Evolutionary conservation across 768 basidiomycete genomes (phyloP).

Genomic region (Cystoderma amianthinum): DNA sequence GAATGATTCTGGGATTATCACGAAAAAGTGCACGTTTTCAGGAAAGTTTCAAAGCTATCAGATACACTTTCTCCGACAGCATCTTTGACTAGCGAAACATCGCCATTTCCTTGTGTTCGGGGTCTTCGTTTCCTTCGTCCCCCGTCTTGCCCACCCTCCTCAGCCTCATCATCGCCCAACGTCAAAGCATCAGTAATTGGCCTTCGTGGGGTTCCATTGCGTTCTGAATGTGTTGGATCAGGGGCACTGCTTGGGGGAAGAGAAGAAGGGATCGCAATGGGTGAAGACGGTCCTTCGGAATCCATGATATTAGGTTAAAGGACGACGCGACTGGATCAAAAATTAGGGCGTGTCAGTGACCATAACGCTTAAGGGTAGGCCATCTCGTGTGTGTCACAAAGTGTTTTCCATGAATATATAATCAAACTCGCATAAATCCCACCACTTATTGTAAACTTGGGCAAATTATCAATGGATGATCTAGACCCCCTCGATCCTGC

Average conservation of each 20-base stretch:
- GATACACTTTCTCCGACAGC: conserved; percentile 93
- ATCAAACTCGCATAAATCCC: too few species aligned
- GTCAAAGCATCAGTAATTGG: conserved; percentile 46
- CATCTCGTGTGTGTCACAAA: conserved; percentile 22
- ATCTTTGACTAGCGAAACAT: conserved; percentile 86
- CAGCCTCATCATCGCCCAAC: conserved; percentile 49
- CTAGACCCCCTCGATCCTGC: conserved; percentile 61
- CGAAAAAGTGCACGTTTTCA: conserved; percentile 69
- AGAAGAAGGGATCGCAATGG: conserved; percentile 44
- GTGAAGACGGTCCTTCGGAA: conserved; percentile 51
- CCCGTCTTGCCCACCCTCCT: conserved; percentile 24
- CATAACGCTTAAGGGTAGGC: conserved; percentile 29
- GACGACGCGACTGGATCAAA: conserved; percentile 24
- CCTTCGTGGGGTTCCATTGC: conserved; percentile 28
- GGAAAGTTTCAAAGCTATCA: conserved; percentile 86
- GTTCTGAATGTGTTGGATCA: conserved; percentile 24
- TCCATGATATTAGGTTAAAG: conserved; percentile 34
- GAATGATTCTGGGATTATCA: conserved; percentile 2
- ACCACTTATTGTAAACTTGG: too few species aligned
- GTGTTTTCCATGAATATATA: too few species aligned
- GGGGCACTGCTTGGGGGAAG: conserved; percentile 42
- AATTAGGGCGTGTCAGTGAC: conserved; percentile 18
- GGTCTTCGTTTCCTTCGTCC: conserved; percentile 37
- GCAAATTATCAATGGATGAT: conserved; percentile 41
- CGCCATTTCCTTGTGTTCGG: conserved; percentile 45